Base-by-base conservation (phyloP, 805 yeast species). In the Candida ulmi region DNA sequence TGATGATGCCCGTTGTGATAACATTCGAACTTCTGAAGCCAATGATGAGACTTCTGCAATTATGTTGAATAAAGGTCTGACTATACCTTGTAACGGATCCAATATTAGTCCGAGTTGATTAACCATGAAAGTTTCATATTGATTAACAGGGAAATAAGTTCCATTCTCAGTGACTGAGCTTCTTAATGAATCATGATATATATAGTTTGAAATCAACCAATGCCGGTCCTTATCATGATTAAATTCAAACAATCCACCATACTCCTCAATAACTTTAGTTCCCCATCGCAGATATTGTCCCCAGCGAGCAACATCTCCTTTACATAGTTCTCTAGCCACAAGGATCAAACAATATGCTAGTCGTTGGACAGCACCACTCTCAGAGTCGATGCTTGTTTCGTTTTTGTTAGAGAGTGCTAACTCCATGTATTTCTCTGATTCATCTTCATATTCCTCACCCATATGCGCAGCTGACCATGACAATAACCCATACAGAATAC, bases 271-370 rank as follows among this genome's bases (percentile, higher is more conserved):
- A 23, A 84, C 62, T 41, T 73, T 72, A 33, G 86, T 80, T 2
- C 88, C 88, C 70, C 78, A 72, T 33, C 71, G 69, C 41, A 86
- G 63, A 51, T 80, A 76, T 23, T 74, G 67, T 3, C 82, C 72
- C 95, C 95, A 86, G 52, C 79, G 76, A 28, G 70, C 69, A 28
- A 83, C 87, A 57, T 86, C 95, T 6, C 95, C 95, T 47, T 78
- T 74, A 60, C 91, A 85, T 38, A 86, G 83, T 53, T 84, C 88
- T 1, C 85, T 90, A 13, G 83, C 87, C 47, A 84, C 74, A 36
- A 85, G 65, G 38, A 86, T 75, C 45, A 85, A 60, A 38, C 82
- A 65, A 15, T 80, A 74, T 1, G 95, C 90, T 33, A 26, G n/a
- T 26, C n/a, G 12, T 26, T 21, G 24, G 6, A 21, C 24, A 21